Base-by-base conservation (phyloP, 108 stramenopile genomes). In the Poteriospumella lacustris region DNA sequence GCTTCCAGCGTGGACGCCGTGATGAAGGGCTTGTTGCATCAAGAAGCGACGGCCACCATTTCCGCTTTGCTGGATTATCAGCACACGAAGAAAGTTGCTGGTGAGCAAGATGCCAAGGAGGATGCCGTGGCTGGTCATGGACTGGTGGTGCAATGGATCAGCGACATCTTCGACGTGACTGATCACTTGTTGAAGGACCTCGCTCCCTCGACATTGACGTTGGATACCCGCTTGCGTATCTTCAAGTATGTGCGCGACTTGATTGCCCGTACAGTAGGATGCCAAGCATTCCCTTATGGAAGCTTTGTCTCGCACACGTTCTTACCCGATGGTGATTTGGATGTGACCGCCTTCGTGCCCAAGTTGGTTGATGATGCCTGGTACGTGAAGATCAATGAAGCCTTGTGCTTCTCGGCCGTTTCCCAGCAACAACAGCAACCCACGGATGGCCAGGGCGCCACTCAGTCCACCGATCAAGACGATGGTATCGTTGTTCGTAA, bases 381-480 rank as follows among this genome's bases (percentile, higher is more conserved):
- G 70, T 73, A 33, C 31, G 70, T 73, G 3, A 44, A 56, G 28
- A 33, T 73, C 12, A 73, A 73, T 73, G 70, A 73, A 56, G 70
- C 41, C 3, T 52, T 73, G 42, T 73, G 70, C 41, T 5, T 73
- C 5, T 73, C 70, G 5, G 15, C 60, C 3, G 24, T 56, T 56
- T 56, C 52, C 52, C 52, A 56, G 15, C 15, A 56, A 19, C 52
- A 56, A 19, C 15, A 56, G 19, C 12, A 15, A 15, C 12, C 19
- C 15, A 19, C 38, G 64, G 64, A 68, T 68, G 64, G 64, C 38
- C 52, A 19, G n/a, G 52, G 52, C 52, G 52, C 24, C 52, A 24
- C 52, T 19, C 24, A 56, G 19, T 19, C 52, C 24, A 36, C 24
- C 19, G 39, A 68, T 40, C 19, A 39, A 39, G 70, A 73, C 9